Evolutionary conservation across 345 rosid species (phyloP).

Genomic region (Anacardium occidentale): DNA sequence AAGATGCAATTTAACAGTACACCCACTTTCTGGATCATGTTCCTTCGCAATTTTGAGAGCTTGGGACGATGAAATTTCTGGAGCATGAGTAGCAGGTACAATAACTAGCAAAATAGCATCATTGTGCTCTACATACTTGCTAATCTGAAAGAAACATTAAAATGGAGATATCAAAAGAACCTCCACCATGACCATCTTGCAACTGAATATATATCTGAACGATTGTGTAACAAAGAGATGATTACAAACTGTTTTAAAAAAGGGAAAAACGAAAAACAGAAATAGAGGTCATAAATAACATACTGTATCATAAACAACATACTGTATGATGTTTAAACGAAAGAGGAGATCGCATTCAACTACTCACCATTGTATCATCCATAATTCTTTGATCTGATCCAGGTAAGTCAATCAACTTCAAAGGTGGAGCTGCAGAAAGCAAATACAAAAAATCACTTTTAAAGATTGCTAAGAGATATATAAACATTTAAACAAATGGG

Average conservation of each 20-base stretch:
- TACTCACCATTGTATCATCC: slow-evolving; percentile 82
- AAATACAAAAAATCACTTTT: not conserved
- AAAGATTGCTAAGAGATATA: not conserved
- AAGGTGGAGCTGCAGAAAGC: slow-evolving; percentile 74
- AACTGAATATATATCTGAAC: not conserved
- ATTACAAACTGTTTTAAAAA: not conserved
- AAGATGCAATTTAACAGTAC: slow-evolving; percentile 17
- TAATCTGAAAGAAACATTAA: slow-evolving; percentile 46
- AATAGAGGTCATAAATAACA: not conserved
- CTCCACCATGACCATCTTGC: slow-evolving; percentile 14
- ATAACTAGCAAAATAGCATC: slow-evolving; percentile 92
- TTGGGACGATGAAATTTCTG: slow-evolving; percentile 82
- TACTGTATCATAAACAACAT: not conserved
- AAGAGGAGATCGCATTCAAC: slow-evolving; percentile 6
- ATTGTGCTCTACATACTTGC: slow-evolving; percentile 74
- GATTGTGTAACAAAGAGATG: not conserved
- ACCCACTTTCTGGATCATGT: slow-evolving; percentile 83
- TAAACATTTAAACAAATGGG: not conserved
- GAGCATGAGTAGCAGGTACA: slow-evolving; percentile 84
- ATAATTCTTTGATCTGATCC: slow-evolving; percentile 96
- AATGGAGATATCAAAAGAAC: slow-evolving; percentile 17
- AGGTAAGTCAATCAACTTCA: slow-evolving; percentile 92
- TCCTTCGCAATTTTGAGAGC: slow-evolving; percentile 94
- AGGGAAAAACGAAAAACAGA: not conserved
- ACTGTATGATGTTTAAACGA: slow-evolving; percentile 2